Percentiles rank a stretch among this genome's conserved stretches.
These are phyloP conservation scores for Copromyces sp. DNA, from an alignment of 495 filamentous ascomycete species.

Conservation along the genomic window DNA sequence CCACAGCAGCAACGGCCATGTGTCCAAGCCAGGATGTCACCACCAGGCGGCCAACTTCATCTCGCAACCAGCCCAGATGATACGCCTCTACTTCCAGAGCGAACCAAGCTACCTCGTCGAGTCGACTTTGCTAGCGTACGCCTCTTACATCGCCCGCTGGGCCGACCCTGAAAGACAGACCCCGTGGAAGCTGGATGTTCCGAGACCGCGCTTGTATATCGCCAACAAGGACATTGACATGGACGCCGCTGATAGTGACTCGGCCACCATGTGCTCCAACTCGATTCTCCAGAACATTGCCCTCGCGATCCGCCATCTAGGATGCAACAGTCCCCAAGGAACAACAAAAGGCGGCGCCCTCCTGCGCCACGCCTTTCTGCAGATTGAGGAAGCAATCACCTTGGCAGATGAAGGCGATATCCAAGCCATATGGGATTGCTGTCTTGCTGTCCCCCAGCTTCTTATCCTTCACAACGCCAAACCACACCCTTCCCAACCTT, in stretches of 20 bases:
- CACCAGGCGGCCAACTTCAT: not conserved
- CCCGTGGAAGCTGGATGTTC: conserved; percentile 2
- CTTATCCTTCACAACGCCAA: conserved; percentile 1
- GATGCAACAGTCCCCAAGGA: not conserved
- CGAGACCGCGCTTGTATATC: not conserved
- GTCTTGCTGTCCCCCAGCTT: conserved; percentile 22
- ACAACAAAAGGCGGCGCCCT: conserved; percentile 7
- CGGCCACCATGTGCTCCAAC: not conserved
- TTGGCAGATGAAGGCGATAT: conserved; percentile 3
- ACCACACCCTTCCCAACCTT: not conserved
- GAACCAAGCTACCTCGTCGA: conserved; percentile 6
- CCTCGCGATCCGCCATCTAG: conserved; percentile 12
- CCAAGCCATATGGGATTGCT: conserved; percentile 27
- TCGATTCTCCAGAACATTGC: conserved; percentile 20
- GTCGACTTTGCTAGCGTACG: conserved; percentile 2
- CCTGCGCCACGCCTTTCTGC: conserved; percentile 17
- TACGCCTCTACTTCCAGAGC: conserved; percentile 2
- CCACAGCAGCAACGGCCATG: not conserved
- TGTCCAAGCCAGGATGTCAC: not conserved
- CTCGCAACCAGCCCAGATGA: not conserved
- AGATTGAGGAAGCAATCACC: conserved; percentile 15
- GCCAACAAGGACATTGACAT: not conserved
- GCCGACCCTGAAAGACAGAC: not conserved
- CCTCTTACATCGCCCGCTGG: conserved; percentile 10
- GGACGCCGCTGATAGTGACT: not conserved